phyloP scores from a whole-genome alignment of 345 rosid species.

The Viola odorata region DNA sequence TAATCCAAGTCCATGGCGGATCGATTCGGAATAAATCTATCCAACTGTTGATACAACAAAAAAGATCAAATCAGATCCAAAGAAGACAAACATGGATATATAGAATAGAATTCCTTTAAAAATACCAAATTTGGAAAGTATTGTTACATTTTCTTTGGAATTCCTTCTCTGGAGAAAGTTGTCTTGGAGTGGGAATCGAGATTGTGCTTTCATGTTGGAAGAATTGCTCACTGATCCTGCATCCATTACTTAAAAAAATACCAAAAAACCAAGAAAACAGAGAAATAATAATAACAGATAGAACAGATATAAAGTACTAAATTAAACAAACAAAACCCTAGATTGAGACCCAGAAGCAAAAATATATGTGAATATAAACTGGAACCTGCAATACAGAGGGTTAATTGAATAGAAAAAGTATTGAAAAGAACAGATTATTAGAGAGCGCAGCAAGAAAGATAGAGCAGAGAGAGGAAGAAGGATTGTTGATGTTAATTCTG shows the following conservation, averaged over 20 bases:
- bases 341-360: too few species aligned
- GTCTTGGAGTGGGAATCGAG: neutral
- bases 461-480: too few species aligned
- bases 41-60: constrained; percentile 33
- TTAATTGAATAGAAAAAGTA: too few species aligned
- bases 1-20: constrained; percentile 73
- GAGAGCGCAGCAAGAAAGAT: too few species aligned
- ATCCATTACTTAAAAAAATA: neutral
- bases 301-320: too few species aligned
- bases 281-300: neutral
- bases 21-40: constrained; percentile 68
- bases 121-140: neutral
- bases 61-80: neutral
- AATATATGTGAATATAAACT: too few species aligned
- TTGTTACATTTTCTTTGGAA: neutral
- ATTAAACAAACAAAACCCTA: too few species aligned
- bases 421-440: too few species aligned
- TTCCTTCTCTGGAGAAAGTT: neutral
- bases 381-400: too few species aligned
- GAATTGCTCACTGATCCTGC: neutral
- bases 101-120: neutral
- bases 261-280: neutral
- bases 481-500: too few species aligned
- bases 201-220: neutral
- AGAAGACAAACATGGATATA: neutral